Percentiles rank a stretch among this genome's conserved stretches.
Evolutionary conservation across 805 yeast species (phyloP).

Genomic region (Metschnikowia gelsemii): DNA sequence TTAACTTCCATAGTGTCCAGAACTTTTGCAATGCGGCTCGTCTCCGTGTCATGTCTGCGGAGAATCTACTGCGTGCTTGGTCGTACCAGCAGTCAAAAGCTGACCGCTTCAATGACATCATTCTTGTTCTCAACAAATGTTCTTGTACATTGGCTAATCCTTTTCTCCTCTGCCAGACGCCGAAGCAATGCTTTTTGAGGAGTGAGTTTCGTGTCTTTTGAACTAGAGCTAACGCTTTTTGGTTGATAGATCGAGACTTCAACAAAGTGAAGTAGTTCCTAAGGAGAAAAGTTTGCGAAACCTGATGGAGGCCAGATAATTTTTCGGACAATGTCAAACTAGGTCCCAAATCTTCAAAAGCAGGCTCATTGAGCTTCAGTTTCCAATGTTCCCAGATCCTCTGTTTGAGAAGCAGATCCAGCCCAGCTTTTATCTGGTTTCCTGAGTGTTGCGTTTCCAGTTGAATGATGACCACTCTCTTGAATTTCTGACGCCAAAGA

Average conservation of each 20-base stretch:
- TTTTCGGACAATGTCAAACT: constrained; percentile 3
- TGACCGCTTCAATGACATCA: constrained; percentile 3
- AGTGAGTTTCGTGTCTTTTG: neutral
- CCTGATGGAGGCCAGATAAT: constrained; percentile 1
- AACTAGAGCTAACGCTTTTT: neutral
- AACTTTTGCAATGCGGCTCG: neutral
- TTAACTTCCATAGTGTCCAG: constrained; percentile 19
- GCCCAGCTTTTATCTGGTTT: constrained; percentile 1
- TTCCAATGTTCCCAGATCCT: constrained; percentile 6
- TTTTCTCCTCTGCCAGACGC: constrained; percentile 3
- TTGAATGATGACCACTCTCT: constrained; percentile 1
- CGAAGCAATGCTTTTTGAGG: constrained; percentile 5
- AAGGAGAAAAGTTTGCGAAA: neutral
- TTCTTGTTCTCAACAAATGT: neutral
- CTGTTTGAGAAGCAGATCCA: constrained; percentile 3
- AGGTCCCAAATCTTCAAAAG: neutral
- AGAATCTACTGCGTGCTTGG: constrained; percentile 1
- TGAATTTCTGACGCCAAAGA: constrained; percentile 1
- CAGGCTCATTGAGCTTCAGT: constrained; percentile 1
- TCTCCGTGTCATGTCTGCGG: constrained; percentile 4
- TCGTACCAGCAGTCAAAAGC: constrained; percentile 8
- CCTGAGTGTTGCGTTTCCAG: neutral
- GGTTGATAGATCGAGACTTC: constrained; percentile 1
- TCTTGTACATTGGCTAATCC: neutral
- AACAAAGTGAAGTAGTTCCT: constrained; percentile 1